phyloP scores from a whole-genome alignment of 176 grass and related monocot genomes.

The Ananas comosus region DNA sequence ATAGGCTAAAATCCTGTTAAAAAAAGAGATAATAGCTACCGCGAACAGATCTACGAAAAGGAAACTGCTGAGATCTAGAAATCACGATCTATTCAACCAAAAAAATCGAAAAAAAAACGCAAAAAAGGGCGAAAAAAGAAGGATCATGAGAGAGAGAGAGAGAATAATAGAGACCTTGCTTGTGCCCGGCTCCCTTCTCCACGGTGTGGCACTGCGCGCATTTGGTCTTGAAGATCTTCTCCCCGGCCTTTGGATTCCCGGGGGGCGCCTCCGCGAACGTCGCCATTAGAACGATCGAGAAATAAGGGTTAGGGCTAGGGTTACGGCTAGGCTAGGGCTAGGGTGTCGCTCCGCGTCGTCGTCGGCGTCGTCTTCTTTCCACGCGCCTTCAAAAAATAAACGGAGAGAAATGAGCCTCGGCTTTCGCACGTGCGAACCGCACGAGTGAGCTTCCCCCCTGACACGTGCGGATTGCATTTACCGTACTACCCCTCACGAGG shows the following conservation, averaged over 20 bases:
- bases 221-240: constrained; percentile 98
- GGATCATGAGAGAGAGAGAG: not conserved
- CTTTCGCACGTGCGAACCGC: no score
- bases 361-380: not conserved
- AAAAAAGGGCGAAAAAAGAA: not conserved
- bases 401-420: no score
- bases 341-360: not conserved
- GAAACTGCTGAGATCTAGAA: not conserved
- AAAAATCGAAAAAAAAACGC: not conserved
- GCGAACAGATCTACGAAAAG: not conserved
- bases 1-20: no score
- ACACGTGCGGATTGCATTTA: no score
- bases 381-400: not conserved
- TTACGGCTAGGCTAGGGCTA: not conserved
- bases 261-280: constrained; percentile 65
- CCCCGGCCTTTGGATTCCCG: constrained; percentile 45
- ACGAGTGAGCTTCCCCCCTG: no score
- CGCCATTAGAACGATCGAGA: constrained; percentile 27
- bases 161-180: constrained; percentile 29
- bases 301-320: not conserved
- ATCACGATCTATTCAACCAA: not conserved
- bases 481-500: no score
- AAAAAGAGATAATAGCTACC: not conserved
- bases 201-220: constrained; percentile 96
- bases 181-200: constrained; percentile 79